A percentile compares a stretch with the other conserved stretches of the same genome.
Conservation (phyloP, 169 alveolate species). For the Plasmodium gonderi region DNA sequence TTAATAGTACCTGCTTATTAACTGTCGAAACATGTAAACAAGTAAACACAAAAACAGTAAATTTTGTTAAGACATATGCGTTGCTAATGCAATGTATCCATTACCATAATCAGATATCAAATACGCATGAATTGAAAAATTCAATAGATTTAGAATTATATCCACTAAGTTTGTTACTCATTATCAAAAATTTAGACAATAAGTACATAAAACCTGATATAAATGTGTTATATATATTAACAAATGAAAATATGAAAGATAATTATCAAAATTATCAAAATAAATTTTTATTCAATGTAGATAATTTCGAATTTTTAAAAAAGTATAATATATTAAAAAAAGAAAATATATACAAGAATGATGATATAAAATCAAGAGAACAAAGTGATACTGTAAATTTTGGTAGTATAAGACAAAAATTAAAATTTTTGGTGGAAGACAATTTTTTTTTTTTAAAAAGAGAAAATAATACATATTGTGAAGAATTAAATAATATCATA, state of each 20-base stretch:
- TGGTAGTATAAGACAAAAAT: conserved; percentile 29
- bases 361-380: neutral
- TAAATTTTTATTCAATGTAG: conserved; percentile 25
- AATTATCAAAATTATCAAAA: conserved; percentile 13
- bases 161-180: conserved; percentile 54
- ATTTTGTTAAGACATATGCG: conserved; percentile 73
- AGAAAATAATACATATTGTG: conserved; percentile 24
- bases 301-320: conserved; percentile 61
- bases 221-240: conserved; percentile 52
- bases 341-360: neutral
- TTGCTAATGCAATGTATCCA: conserved; percentile 70
- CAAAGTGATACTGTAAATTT: conserved; percentile 24
- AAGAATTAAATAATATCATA: conserved; percentile 48
- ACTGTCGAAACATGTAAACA: conserved; percentile 40
- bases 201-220: conserved; percentile 64
- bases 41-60: conserved; percentile 21
- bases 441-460: conserved; percentile 57
- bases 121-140: conserved; percentile 55
- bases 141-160: conserved; percentile 69
- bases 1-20: conserved; percentile 53
- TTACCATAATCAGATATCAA: conserved; percentile 73
- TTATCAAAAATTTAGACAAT: conserved; percentile 56
- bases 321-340: conserved; percentile 40
- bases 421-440: conserved; percentile 62
- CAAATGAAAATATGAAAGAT: conserved; percentile 20